phyloP scores from a whole-genome alignment of 2,329 filamentous ascomycete genomes.

The Periglandula ipomoeae region DNA sequence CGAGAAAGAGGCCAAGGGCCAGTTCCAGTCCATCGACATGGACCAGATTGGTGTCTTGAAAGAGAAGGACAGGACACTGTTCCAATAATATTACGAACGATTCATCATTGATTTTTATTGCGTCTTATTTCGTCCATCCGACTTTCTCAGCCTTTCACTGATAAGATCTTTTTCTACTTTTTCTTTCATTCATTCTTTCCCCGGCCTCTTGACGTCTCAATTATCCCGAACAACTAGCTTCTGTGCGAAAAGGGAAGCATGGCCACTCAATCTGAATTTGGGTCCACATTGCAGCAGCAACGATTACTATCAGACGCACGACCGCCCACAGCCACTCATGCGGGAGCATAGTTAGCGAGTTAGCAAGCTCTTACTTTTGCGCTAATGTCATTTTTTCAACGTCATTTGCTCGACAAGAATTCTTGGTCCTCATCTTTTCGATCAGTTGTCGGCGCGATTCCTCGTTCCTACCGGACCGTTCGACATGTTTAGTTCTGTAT shows the following conservation, averaged over 20 bases:
- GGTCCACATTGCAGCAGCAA: neutral
- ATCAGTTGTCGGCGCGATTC: neutral
- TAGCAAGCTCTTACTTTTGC: neutral
- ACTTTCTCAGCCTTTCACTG: conserved; percentile 6
- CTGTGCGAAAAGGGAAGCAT: neutral
- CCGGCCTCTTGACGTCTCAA: conserved; percentile 5
- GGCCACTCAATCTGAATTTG: too few species aligned
- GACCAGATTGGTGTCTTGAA: conserved; percentile 89
- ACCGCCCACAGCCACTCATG: neutral
- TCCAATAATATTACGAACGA: conserved; percentile 20
- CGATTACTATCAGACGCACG: neutral
- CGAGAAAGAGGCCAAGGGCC: conserved; percentile 65
- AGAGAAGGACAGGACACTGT: conserved; percentile 60
- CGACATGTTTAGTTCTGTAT: too few species aligned
- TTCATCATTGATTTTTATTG: conserved; percentile 8
- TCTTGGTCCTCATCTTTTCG: neutral
- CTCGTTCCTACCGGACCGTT: neutral
- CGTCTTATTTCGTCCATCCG: conserved; percentile 7
- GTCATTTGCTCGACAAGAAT: neutral
- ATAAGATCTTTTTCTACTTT: conserved; percentile 6
- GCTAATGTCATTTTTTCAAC: neutral
- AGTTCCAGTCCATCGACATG: conserved; percentile 91
- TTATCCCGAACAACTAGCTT: too few species aligned
- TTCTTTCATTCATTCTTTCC: neutral
- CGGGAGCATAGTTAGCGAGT: neutral